Conservation (phyloP, 176 grass and related monocot genomes). For the Leersia perrieri region DNA sequence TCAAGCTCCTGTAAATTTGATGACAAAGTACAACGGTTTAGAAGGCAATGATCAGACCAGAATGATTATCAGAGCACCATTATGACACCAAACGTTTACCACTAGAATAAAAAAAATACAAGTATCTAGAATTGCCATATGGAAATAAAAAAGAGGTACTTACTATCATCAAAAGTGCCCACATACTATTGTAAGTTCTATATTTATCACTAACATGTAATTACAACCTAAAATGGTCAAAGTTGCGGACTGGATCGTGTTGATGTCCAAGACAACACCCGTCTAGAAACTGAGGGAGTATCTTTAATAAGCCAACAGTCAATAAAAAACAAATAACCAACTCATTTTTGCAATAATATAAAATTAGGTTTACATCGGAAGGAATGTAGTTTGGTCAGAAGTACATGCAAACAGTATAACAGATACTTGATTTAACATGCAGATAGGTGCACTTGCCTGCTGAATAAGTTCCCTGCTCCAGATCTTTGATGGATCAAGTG, state of each 20-base stretch:
- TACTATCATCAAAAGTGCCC: background rate
- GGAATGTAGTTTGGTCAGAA: background rate
- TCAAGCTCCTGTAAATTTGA: slow-evolving; percentile 65
- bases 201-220: background rate
- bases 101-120: too few species aligned
- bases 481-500: slow-evolving; percentile 86
- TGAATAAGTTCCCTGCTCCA: slow-evolving; percentile 81
- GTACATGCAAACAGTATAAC: background rate
- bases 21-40: background rate
- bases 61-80: background rate
- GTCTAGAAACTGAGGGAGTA: background rate
- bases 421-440: background rate
- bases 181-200: background rate
- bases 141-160: background rate
- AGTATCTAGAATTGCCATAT: too few species aligned
- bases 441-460: slow-evolving; percentile 50
- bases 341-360: background rate
- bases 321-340: background rate
- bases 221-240: background rate
- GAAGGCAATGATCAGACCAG: background rate
- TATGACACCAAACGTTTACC: background rate
- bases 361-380: background rate
- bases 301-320: background rate
- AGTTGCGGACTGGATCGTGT: background rate
- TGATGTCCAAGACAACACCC: background rate